These are phyloP conservation scores for Scutellaria minor DNA, from an alignment of 257 asterid genomes.

Conservation along the genomic window DNA sequence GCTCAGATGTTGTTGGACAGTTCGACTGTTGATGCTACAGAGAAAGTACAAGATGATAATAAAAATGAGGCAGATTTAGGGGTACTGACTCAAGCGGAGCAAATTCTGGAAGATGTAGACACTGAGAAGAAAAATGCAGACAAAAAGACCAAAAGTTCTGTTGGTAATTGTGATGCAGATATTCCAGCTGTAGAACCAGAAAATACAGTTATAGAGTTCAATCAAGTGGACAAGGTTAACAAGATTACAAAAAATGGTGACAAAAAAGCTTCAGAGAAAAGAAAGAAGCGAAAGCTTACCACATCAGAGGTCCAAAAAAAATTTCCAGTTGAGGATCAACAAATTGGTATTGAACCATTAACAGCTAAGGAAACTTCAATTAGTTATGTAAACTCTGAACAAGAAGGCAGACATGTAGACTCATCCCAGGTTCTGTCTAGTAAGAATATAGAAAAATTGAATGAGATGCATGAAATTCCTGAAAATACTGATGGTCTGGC, in stretches of 20 bases:
- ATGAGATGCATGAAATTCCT: slow-evolving; percentile 36
- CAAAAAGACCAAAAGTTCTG: slow-evolving; percentile 18
- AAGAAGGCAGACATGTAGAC: slow-evolving; percentile 20
- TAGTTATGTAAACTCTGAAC: slow-evolving; percentile 30
- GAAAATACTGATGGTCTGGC: slow-evolving; percentile 39
- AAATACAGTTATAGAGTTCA: slow-evolving; percentile 36
- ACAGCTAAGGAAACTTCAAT: slow-evolving; percentile 38
- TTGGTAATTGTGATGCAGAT: slow-evolving; percentile 30
- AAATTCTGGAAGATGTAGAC: slow-evolving; percentile 24
- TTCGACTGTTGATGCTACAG: slow-evolving; percentile 28
- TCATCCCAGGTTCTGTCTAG: slow-evolving; percentile 39
- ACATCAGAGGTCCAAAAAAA: slow-evolving; percentile 43
- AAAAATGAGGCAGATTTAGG: slow-evolving; percentile 30
- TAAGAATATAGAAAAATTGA: slow-evolving; percentile 40
- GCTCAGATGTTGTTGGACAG: slow-evolving; percentile 38
- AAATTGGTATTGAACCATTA: slow-evolving; percentile 38
- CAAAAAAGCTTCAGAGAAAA: slow-evolving; percentile 43
- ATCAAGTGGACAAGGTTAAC: slow-evolving; percentile 35
- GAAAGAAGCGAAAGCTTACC: slow-evolving; percentile 43
- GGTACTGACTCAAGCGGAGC: slow-evolving; percentile 31
- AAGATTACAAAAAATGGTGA: slow-evolving; percentile 33
- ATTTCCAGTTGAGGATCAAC: slow-evolving; percentile 41
- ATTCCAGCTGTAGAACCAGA: slow-evolving; percentile 33
- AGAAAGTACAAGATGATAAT: slow-evolving; percentile 30
- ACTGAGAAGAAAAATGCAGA: slow-evolving; percentile 7